Conservation (phyloP, 1,139 yeast genomes). For the Chernovozyma sophiae-reginae region DNA sequence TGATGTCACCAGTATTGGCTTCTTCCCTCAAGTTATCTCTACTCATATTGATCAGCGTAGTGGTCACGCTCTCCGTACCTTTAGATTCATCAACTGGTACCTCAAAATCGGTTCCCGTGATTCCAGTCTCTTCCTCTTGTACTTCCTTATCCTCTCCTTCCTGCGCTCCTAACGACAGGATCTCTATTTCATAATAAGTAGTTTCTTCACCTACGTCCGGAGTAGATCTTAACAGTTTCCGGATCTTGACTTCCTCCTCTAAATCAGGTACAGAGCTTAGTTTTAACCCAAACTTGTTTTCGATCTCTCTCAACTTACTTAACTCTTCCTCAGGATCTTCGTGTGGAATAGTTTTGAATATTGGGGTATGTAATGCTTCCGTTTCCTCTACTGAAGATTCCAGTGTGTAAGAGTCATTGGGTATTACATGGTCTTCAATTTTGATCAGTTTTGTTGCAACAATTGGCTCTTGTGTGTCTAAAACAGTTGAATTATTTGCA, state of each 20-base stretch:
- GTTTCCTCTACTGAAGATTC: not conserved
- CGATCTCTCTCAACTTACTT: conserved; percentile 26
- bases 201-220: conserved; percentile 1
- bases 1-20: too few species aligned
- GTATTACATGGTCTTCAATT: too few species aligned
- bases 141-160: not conserved
- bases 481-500: not conserved
- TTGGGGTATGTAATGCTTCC: not conserved
- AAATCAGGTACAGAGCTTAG: conserved; percentile 23
- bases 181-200: not conserved
- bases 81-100: too few species aligned
- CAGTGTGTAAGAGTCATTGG: too few species aligned
- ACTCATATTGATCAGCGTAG: too few species aligned
- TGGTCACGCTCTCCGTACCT: too few species aligned
- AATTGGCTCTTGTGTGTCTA: too few species aligned
- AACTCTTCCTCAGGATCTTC: conserved; percentile 32
- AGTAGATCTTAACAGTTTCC: conserved; percentile 2
- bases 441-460: too few species aligned
- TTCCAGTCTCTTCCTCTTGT: not conserved
- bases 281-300: conserved; percentile 28
- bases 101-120: too few species aligned
- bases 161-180: not conserved
- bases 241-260: not conserved
- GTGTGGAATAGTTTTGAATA: conserved; percentile 9
- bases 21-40: too few species aligned